Percentiles rank a stretch among this genome's conserved stretches.
Evolutionary conservation across 2,329 filamentous ascomycete species (phyloP).

Genomic region (Ascochyta viciae-villosae): DNA sequence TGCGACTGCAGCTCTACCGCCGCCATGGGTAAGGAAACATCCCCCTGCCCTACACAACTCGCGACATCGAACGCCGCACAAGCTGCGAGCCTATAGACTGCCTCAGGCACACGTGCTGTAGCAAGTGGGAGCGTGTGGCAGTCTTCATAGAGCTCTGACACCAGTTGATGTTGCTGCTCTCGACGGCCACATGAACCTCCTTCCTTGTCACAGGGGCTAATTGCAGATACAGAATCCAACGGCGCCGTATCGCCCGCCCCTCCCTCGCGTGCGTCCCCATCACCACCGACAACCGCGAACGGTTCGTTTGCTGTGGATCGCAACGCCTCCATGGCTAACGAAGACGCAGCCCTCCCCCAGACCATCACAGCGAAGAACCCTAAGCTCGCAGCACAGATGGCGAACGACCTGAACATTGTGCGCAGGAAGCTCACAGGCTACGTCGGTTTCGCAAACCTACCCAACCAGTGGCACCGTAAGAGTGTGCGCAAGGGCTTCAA

Average conservation of each 20-base stretch:
- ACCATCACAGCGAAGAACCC: slow-evolving; percentile 71
- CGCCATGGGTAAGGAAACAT: slow-evolving; percentile 49
- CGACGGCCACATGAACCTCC: slow-evolving; percentile 11
- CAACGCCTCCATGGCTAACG: slow-evolving; percentile 63
- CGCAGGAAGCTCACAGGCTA: slow-evolving; percentile 98
- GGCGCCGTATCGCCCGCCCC: slow-evolving; percentile 52
- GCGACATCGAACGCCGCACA: slow-evolving; percentile 19
- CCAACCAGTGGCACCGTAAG: slow-evolving; percentile 99
- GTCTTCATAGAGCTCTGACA: slow-evolving; percentile 21
- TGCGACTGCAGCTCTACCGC: slow-evolving; percentile 39
- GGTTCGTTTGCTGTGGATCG: slow-evolving; percentile 66
- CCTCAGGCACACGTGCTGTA: slow-evolving; percentile 20
- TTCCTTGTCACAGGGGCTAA: slow-evolving; percentile 37
- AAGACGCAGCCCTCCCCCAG: slow-evolving; percentile 57
- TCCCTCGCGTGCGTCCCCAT: slow-evolving; percentile 56
- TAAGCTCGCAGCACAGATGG: slow-evolving; percentile 60
- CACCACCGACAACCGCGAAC: slow-evolving; percentile 55
- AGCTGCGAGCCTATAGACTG: slow-evolving; percentile 15
- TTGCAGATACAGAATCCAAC: slow-evolving; percentile 52
- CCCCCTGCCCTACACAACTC: slow-evolving; percentile 14
- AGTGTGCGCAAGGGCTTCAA: slow-evolving; percentile 99
- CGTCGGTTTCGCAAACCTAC: slow-evolving; percentile 97
- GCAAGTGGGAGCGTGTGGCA: slow-evolving; percentile 13
- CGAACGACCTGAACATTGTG: slow-evolving; percentile 83
- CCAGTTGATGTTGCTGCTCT: slow-evolving; percentile 21